Evolutionary conservation across 192 early-diverging fungal species (phyloP).

Genomic region (Obelidium mucronatum): DNA sequence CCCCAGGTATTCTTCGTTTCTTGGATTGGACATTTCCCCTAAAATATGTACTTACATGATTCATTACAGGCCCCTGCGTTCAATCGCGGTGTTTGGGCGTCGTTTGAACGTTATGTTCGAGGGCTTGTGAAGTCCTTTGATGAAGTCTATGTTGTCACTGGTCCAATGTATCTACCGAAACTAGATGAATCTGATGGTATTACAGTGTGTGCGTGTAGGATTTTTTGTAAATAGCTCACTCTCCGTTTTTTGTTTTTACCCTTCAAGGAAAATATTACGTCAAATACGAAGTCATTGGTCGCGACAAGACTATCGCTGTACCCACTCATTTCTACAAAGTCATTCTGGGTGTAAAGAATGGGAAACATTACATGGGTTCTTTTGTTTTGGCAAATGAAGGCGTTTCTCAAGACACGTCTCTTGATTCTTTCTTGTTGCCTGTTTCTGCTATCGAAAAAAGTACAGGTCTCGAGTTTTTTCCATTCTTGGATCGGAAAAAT

Average conservation of each 20-base stretch:
- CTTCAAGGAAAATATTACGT: slow-evolving; percentile 63
- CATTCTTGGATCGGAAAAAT: slow-evolving; percentile 17
- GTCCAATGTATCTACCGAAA: slow-evolving; percentile 86
- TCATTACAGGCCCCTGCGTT: slow-evolving; percentile 73
- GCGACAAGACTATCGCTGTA: slow-evolving; percentile 85
- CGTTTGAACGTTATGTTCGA: slow-evolving; percentile 84
- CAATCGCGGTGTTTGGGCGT: slow-evolving; percentile 94
- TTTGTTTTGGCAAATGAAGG: slow-evolving; percentile 88
- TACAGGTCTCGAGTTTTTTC: slow-evolving; percentile 52
- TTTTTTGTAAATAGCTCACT: too few species aligned
- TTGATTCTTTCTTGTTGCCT: slow-evolving; percentile 61
- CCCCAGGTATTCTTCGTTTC: slow-evolving; percentile 36
- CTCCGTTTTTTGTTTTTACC: too few species aligned
- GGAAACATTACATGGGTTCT: slow-evolving; percentile 58
- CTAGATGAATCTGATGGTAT: slow-evolving; percentile 62
- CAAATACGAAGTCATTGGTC: slow-evolving; percentile 88
- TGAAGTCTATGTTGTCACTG: slow-evolving; percentile 88
- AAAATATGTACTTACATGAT: slow-evolving; percentile 23
- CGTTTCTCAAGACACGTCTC: slow-evolving; percentile 69
- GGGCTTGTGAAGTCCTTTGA: slow-evolving; percentile 72
- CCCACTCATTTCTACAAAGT: slow-evolving; percentile 97
- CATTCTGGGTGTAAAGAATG: slow-evolving; percentile 70
- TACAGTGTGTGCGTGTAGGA: too few species aligned
- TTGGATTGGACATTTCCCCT: background rate
- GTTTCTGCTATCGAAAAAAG: slow-evolving; percentile 51